Base-by-base conservation (phyloP, 1,284 basidiomycete genomes). In the Ceratobasidium sp. region DNA sequence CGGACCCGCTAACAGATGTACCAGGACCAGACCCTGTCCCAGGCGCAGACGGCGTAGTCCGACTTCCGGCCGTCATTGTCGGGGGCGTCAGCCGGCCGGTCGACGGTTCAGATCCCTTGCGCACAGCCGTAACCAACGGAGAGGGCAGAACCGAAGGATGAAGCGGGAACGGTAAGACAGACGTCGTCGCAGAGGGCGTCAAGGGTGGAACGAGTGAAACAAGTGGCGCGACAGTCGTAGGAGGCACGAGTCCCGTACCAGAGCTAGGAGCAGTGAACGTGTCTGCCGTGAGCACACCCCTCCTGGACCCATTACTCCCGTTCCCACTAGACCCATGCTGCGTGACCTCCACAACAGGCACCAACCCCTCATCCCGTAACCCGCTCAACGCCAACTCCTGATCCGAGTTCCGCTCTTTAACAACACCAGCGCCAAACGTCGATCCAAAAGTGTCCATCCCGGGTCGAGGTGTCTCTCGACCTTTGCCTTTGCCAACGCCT, bases 401-500 rank as follows among this genome's bases (percentile, higher is more conserved):
- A 52, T 75, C 71, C 61, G 71, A 75, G 23, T 59, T 75, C 9
- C 71, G 59, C n/a, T 75, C 71, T 26, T 52, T 48, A 23, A 75
- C 71, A 7, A 75, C 48, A 1, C 40, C 71, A 56, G 61, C 71
- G 4, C 71, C 71, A 23, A 75, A 65, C 46, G 71, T 75, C 28
- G 71, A 75, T 1, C 71, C 71, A 75, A 75, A 75, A n/a, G 71
- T 75, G 61, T 61, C 71, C 42, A 73, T 28, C 15, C 17, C 28
- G 13, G 76, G 80, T 44, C 59, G 76, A 70, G 70, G 79, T 59
- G 54, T 79, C 79, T 80, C 82, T 61, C 79, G 81, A 71, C 74
- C 83, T 13, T 33, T 33, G 33, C 33, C 33, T 33, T 77, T 80
- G 77, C 84, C 82, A 68, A 84, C 81, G 81, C 84, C 75, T 28